Conservation (phyloP, 257 asterid species). For the Capsicum chinense region DNA sequence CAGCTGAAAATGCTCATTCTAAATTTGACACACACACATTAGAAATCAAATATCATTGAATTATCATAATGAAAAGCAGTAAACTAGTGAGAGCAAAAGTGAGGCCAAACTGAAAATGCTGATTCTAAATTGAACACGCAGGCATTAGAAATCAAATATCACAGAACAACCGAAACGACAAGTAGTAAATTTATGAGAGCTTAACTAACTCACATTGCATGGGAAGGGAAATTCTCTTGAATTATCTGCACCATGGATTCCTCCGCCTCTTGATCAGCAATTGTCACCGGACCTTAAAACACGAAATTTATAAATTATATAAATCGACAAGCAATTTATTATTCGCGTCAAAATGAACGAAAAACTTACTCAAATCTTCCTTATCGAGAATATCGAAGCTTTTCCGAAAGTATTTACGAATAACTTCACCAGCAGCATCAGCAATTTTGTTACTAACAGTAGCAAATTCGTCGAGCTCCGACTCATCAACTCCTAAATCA, state of each 20-base stretch:
- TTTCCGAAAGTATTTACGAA: conserved; percentile 83
- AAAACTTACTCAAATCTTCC: conserved; percentile 74
- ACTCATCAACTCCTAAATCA: conserved; percentile 44
- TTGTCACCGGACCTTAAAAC: conserved; percentile 84
- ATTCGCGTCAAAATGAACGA: neutral
- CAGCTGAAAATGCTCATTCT: neutral
- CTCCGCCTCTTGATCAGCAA: conserved; percentile 95
- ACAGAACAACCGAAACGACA: neutral
- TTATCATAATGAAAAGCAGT: neutral
- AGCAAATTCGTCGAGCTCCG: conserved; percentile 65
- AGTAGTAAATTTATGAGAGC: neutral
- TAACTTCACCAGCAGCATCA: conserved; percentile 88
- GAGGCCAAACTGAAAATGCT: conserved; percentile 14
- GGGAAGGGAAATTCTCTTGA: conserved; percentile 71
- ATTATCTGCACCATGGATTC: conserved; percentile 84
- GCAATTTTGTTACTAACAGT: conserved; percentile 72
- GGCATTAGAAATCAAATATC: neutral
- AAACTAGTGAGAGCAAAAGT: neutral
- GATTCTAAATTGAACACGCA: neutral
- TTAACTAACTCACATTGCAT: conserved; percentile 70
- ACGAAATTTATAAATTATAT: too few species aligned
- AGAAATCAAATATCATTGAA: neutral
- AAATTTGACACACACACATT: neutral
- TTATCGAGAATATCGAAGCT: conserved; percentile 74
- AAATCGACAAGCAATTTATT: neutral